Base-by-base conservation (phyloP, 2,329 filamentous ascomycete genomes). In the Colletotrichum navitas region DNA sequence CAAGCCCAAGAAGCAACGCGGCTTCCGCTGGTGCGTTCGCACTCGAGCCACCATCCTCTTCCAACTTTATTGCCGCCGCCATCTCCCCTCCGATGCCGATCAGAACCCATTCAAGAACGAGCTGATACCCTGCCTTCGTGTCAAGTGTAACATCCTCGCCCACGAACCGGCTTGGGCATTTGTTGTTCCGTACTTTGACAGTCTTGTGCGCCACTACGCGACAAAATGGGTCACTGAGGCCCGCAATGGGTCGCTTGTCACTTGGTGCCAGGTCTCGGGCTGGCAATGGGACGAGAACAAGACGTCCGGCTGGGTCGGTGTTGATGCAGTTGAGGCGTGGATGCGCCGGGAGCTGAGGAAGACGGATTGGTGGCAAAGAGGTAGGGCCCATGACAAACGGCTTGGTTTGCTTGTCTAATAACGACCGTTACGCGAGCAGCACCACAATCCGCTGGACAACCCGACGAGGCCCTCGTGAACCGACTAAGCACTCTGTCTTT, bases 1-100 rank as follows among this genome's bases (percentile, higher is more conserved):
- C 14, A 63, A 54, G 61, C 24, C 34, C 21, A 63, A 43, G n/a
- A 54, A 63, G 61, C 47, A 54, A 14, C 61, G 45, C 47, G 34
- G 45, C 47, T 54, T 54, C 61, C 16, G 24, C 47, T 63, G 34
- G 47, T 63, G 45, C 10, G 34, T 63, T 18, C 32, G 34, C 14
- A 43, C 14, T 34, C 34, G 16, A 16, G 61, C 47, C 5, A 63
- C n/a, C 26, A 63, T 54, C 32, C 47, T 54, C 12, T 54, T 41
- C 21, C 1, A 18, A 45, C 47, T 41, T 3, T 29, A 63, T 32
- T 24, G 47, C 45, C 47, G 54, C 14, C 32, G 32, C 2, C 11
- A 32, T 21, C 54, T 56, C 18, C 29, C 54, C 7, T 56, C 32
- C 18, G 18, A 56, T 39, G 11, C 21, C 10, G 32, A 34, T 24